Base-by-base conservation (phyloP, 495 filamentous ascomycete genomes). In the Parathielavia hyrcaniae region DNA sequence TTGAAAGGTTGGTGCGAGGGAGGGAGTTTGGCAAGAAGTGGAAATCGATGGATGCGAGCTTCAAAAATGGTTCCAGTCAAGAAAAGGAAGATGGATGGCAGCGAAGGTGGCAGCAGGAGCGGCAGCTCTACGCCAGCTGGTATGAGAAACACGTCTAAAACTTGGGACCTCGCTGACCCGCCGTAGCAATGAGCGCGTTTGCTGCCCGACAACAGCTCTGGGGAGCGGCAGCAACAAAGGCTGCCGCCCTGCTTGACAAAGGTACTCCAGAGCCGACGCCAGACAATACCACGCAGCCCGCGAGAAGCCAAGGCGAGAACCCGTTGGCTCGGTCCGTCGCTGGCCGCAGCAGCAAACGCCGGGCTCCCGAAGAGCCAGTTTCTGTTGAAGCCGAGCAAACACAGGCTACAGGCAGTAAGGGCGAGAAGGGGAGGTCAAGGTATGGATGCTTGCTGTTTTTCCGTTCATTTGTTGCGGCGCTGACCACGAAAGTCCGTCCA, bases 181-280 rank as follows among this genome's bases (percentile, higher is more conserved):
- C 57, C 38, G 38, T 41, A 79, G 77, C 63, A 11, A 65, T 80
- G 64, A 81, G 79, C 60, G 79, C 78, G 16, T 76, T 80, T 63
- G 77, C 79, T 16, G 74, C 77, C 16, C 72, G 79, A 10, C 72
- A 75, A 61, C 75, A 65, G 38, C 67, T 78, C 5, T 63, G 72
- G 43, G 62, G 53, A 8, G 17, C 48, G 19, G 30, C 64, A 58
- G 49, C 45, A 19, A 30, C 8, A 7, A 50, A 26, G 17, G 20
- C 13, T 19, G 43, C 40, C 8, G 39, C 5, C 19, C 17, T 38
- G 49, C 9, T 34, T 22, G 46, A 45, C 40, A 50, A 47, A 22
- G 30, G 19, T 4, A 23, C 40, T 20, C 41, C 49, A 10, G 30
- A 50, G 22, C 20, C 48, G 5, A 39, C 26, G 20, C 12, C 48